Percentiles rank a stretch among this genome's conserved stretches.
phyloP scores from a whole-genome alignment of 1,139 yeast genomes.

The Geotrichum siamense region DNA sequence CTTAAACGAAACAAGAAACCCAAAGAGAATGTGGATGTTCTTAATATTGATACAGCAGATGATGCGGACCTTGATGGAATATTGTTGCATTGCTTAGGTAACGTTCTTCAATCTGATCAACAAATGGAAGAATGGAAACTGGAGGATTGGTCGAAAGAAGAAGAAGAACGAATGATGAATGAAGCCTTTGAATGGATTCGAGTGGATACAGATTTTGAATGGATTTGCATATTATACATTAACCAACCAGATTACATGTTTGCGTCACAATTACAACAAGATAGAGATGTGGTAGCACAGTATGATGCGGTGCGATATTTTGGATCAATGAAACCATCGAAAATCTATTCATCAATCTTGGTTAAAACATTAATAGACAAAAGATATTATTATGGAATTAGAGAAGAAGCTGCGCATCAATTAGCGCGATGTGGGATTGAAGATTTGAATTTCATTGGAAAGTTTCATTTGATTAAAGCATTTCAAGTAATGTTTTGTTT shows the following conservation, averaged over 20 bases:
- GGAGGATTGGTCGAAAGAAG: conserved; percentile 64
- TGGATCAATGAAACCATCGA: conserved; percentile 52
- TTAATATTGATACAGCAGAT: conserved; percentile 21
- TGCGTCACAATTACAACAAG: conserved; percentile 88
- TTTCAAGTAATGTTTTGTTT: conserved; percentile 70
- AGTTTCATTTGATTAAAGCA: conserved; percentile 62
- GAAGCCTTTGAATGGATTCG: conserved; percentile 98
- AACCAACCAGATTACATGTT: conserved; percentile 95
- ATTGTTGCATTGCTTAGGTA: conserved; percentile 63
- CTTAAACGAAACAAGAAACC: conserved; percentile 57
- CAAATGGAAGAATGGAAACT: conserved; percentile 70
- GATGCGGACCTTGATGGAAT: conserved; percentile 37
- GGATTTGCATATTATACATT: conserved; percentile 79
- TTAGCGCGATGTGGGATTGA: conserved; percentile 59
- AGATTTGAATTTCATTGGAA: conserved; percentile 61
- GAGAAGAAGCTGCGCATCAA: conserved; percentile 82
- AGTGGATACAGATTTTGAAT: conserved; percentile 93
- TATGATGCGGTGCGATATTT: conserved; percentile 73
- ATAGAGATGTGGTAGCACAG: conserved; percentile 95
- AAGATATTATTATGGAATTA: conserved; percentile 81
- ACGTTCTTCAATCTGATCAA: conserved; percentile 52
- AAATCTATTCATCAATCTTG: conserved; percentile 67
- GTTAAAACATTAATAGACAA: conserved; percentile 76
- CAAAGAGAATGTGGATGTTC: conserved; percentile 30
- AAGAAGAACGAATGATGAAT: conserved; percentile 58